Evolutionary conservation across 2,329 filamentous ascomycete species (phyloP).

Genomic region (Dendrostoma leiphaemia): DNA sequence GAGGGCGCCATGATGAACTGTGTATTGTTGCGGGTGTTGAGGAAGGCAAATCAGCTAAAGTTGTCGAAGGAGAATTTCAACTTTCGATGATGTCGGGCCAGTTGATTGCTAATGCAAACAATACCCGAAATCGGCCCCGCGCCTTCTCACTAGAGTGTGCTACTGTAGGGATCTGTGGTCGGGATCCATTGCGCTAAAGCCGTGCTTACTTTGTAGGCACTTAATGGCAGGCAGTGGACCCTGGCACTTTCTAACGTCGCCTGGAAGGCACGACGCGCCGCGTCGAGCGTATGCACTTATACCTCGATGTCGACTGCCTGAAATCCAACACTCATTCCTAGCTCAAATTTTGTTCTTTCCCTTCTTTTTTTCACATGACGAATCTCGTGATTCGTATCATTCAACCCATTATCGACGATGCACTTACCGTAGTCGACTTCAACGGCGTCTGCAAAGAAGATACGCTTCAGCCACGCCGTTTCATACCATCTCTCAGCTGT

Average conservation of each 20-base stretch:
- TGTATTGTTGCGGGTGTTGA: background rate
- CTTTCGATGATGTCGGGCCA: background rate
- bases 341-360: background rate
- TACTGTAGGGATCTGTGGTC: too few species aligned
- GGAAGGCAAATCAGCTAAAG: background rate
- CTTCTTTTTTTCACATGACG: too few species aligned
- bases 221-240: slow-evolving; percentile 3
- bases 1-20: slow-evolving; percentile 74
- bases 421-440: too few species aligned
- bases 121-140: slow-evolving; percentile 16
- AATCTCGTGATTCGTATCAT: background rate
- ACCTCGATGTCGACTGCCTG: background rate
- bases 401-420: background rate
- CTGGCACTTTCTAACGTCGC: slow-evolving; percentile 1
- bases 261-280: slow-evolving; percentile 18
- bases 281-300: slow-evolving; percentile 10
- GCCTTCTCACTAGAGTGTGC: background rate
- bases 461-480: background rate
- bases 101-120: slow-evolving; percentile 19
- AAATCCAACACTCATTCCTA: background rate
- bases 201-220: too few species aligned
- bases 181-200: too few species aligned
- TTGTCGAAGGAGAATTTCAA: background rate
- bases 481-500: background rate
- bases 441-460: too few species aligned